Percentiles rank a stretch among this genome's conserved stretches.
These are phyloP conservation scores for Phytopythium boreale DNA, from an alignment of 352 stramenopile genomes.

Conservation along the genomic window DNA sequence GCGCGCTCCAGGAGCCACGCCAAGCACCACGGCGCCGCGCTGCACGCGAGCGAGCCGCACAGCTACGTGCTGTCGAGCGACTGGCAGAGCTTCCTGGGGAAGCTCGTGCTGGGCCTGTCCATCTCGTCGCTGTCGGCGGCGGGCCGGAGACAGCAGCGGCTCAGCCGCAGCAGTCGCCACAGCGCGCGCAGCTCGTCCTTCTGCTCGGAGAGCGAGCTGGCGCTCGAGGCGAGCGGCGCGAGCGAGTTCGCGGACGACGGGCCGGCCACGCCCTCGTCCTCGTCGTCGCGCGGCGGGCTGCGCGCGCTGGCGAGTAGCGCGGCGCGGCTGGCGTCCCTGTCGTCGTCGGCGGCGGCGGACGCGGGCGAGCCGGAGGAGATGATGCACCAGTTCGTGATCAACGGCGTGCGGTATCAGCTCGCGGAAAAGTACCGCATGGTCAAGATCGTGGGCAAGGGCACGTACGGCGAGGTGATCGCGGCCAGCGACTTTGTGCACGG, in stretches of 20 bases:
- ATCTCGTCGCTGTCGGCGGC: constrained; percentile 64
- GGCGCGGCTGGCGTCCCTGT: constrained; percentile 17
- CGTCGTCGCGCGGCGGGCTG: constrained; percentile 23
- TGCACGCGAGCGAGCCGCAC: constrained; percentile 26
- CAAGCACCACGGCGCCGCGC: constrained; percentile 14
- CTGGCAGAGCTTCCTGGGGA: constrained; percentile 83
- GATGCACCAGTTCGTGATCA: constrained; percentile 90
- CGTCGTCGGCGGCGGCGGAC: neutral
- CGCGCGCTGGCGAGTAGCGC: constrained; percentile 36
- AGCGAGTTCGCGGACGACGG: constrained; percentile 12
- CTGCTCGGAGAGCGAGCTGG: constrained; percentile 13
- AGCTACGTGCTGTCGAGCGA: constrained; percentile 82
- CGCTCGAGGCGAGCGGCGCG: neutral
- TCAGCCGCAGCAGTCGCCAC: constrained; percentile 17
- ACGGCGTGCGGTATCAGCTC: constrained; percentile 81
- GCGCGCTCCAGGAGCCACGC: constrained; percentile 1
- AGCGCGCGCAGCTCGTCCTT: constrained; percentile 18
- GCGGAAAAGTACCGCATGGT: constrained; percentile 89
- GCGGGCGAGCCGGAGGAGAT: constrained; percentile 39
- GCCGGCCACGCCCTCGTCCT: constrained; percentile 12
- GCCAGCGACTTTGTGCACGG: constrained; percentile 83
- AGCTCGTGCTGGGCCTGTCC: constrained; percentile 57
- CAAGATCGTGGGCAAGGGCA: constrained; percentile 86
- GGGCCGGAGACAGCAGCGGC: constrained; percentile 12
- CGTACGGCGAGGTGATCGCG: constrained; percentile 89